Percentiles rank a stretch among this genome's conserved stretches.
phyloP scores from a whole-genome alignment of 2,329 filamentous ascomycete genomes.

The Fusarium pilosicola region DNA sequence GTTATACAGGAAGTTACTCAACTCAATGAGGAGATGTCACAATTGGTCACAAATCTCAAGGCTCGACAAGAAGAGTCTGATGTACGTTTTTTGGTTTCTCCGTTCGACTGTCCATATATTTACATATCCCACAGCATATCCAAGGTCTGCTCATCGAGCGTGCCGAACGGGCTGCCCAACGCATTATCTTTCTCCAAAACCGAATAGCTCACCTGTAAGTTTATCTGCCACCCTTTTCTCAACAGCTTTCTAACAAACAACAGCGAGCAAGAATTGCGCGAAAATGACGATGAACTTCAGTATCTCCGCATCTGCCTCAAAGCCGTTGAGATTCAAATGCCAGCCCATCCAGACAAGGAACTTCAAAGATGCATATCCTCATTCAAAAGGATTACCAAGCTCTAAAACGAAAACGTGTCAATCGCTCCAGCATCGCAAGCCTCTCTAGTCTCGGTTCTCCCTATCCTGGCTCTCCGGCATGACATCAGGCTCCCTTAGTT shows the following conservation, averaged over 20 bases:
- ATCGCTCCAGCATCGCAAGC: slow-evolving; percentile 46
- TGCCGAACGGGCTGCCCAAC: slow-evolving; percentile 65
- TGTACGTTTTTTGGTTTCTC: slow-evolving; percentile 49
- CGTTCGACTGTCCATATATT: slow-evolving; percentile 33
- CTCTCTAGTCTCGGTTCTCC: slow-evolving; percentile 44
- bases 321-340: slow-evolving; percentile 69
- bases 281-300: slow-evolving; percentile 68
- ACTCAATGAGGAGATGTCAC: slow-evolving; percentile 61
- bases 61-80: slow-evolving; percentile 69
- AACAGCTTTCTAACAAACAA: slow-evolving; percentile 18
- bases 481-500: slow-evolving; percentile 8
- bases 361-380: slow-evolving; percentile 67
- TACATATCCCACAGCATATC: slow-evolving; percentile 61
- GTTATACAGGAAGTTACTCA: slow-evolving; percentile 51
- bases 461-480: slow-evolving; percentile 39
- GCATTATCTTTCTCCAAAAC: slow-evolving; percentile 68
- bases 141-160: slow-evolving; percentile 68
- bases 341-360: slow-evolving; percentile 63
- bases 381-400: slow-evolving; percentile 69
- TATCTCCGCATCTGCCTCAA: slow-evolving; percentile 71
- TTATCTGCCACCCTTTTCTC: background rate
- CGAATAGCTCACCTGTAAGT: slow-evolving; percentile 67
- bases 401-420: slow-evolving; percentile 59
- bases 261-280: slow-evolving; percentile 65
- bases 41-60: slow-evolving; percentile 61